Evolutionary conservation across 495 filamentous ascomycete genomes (phyloP).

Genomic region (Podospora conica): DNA sequence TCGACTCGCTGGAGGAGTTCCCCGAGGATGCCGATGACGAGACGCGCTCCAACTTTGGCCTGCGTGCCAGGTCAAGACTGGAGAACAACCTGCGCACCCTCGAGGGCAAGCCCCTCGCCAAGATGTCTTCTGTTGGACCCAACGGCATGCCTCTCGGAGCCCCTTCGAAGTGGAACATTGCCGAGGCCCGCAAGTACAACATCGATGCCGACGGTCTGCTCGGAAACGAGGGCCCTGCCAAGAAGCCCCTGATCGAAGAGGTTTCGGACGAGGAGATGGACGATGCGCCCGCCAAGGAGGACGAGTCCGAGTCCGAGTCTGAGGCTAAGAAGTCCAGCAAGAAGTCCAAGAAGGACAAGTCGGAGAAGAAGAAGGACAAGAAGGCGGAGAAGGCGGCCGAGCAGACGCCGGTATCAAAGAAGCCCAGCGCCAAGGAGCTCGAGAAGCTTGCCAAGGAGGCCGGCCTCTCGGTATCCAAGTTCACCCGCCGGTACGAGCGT

Average conservation of each 20-base stretch:
- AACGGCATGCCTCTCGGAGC: constrained; percentile 50
- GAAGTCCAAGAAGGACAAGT: constrained; percentile 14
- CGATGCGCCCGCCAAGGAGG: constrained; percentile 24
- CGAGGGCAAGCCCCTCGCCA: constrained; percentile 85
- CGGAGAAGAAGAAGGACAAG: constrained; percentile 44
- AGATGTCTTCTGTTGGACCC: constrained; percentile 68
- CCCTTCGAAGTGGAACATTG: constrained; percentile 81
- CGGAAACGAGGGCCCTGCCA: constrained; percentile 60
- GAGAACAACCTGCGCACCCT: constrained; percentile 78
- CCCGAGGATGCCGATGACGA: constrained; percentile 75
- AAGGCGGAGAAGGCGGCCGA: constrained; percentile 27
- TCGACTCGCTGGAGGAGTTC: constrained; percentile 80
- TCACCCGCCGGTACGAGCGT: constrained; percentile 56
- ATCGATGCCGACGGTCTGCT: constrained; percentile 81
- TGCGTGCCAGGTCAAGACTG: constrained; percentile 65
- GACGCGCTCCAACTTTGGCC: constrained; percentile 71
- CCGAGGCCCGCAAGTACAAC: constrained; percentile 95
- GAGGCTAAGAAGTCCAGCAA: constrained; percentile 31
- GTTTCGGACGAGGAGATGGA: constrained; percentile 39
- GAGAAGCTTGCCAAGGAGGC: constrained; percentile 52
- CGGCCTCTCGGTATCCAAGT: constrained; percentile 59
- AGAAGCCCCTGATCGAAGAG: constrained; percentile 49
- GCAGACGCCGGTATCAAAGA: constrained; percentile 23
- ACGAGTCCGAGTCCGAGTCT: constrained; percentile 37
- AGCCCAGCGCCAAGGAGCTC: constrained; percentile 45